These are phyloP conservation scores for Plasmopara viticola DNA, from an alignment of 352 stramenopile species.

Conservation along the genomic window DNA sequence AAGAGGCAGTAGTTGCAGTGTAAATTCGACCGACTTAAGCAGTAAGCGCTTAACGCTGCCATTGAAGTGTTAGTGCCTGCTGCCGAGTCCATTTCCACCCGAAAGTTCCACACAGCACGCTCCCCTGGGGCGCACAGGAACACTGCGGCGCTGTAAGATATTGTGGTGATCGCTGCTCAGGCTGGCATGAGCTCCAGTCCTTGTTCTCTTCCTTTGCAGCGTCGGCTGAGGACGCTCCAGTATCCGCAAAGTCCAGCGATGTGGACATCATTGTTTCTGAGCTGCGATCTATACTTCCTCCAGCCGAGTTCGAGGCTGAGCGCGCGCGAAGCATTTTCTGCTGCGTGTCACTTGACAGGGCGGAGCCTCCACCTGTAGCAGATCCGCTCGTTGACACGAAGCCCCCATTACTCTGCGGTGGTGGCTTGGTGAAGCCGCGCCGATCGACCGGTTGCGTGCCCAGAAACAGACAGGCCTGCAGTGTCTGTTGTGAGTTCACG, in stretches of 20 bases:
- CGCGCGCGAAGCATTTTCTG: constrained; percentile 53
- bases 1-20: constrained; percentile 72
- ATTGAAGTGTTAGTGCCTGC: constrained; percentile 36
- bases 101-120: constrained; percentile 84
- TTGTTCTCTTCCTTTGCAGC: constrained; percentile 80
- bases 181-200: constrained; percentile 83
- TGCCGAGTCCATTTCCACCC: constrained; percentile 74
- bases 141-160: constrained; percentile 62
- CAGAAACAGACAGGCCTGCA: constrained; percentile 82
- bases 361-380: constrained; percentile 21
- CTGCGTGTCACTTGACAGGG: constrained; percentile 48
- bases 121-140: constrained; percentile 76
- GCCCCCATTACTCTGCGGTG: constrained; percentile 79
- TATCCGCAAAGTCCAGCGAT: constrained; percentile 59
- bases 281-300: constrained; percentile 43
- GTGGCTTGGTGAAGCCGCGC: constrained; percentile 78
- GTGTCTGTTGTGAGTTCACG: constrained; percentile 82
- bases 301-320: constrained; percentile 44
- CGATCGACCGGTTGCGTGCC: constrained; percentile 82
- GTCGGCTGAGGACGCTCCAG: constrained; percentile 45
- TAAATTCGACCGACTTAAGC: constrained; percentile 89
- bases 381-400: constrained; percentile 61
- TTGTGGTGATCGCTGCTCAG: constrained; percentile 69
- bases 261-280: constrained; percentile 52
- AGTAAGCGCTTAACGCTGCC: constrained; percentile 60